Percentiles rank a stretch among this genome's conserved stretches.
Conservation (phyloP, 176 grass and related monocot species). For the Areca catechu region DNA sequence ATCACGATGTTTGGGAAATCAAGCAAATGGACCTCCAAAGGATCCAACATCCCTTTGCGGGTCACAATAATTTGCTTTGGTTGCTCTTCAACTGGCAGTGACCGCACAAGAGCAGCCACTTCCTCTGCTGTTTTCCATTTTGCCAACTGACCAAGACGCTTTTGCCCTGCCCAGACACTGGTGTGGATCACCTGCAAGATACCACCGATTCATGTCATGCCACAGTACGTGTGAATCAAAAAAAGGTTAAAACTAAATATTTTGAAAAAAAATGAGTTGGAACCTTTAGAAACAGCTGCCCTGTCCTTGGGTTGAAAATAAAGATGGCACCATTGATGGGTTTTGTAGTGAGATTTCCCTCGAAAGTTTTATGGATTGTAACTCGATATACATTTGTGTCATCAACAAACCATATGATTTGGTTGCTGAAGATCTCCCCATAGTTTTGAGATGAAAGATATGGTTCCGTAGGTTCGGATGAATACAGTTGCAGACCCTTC, state of each 20-base stretch:
- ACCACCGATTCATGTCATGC: background rate
- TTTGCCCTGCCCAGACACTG: conserved; percentile 97
- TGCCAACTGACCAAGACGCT: conserved; percentile 90
- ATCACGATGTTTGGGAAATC: conserved; percentile 98
- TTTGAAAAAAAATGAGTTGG: conserved; percentile 5
- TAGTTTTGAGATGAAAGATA: conserved; percentile 98
- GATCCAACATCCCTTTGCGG: conserved; percentile 96
- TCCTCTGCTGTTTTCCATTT: conserved; percentile 99
- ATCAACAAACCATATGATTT: conserved; percentile 99
- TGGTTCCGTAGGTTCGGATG: conserved; percentile 94
- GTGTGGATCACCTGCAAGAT: conserved; percentile 87
- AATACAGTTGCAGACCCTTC: conserved; percentile 95
- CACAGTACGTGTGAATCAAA: too few species aligned
- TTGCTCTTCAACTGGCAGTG: conserved; percentile 91
- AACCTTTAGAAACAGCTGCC: conserved; percentile 93
- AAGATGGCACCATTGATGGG: conserved; percentile 98
- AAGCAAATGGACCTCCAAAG: conserved; percentile 92
- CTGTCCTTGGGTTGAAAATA: conserved; percentile 97
- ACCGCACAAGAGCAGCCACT: conserved; percentile 90
- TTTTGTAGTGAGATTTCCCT: conserved; percentile 97
- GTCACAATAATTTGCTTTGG: conserved; percentile 99
- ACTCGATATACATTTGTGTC: conserved; percentile 98
- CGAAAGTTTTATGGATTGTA: conserved; percentile 97
- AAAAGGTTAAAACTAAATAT: background rate
- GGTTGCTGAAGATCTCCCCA: conserved; percentile 98